A percentile compares a stretch with the other conserved stretches of the same genome.
phyloP scores from a whole-genome alignment of 345 rosid species.

The Eucalyptus victrix region DNA sequence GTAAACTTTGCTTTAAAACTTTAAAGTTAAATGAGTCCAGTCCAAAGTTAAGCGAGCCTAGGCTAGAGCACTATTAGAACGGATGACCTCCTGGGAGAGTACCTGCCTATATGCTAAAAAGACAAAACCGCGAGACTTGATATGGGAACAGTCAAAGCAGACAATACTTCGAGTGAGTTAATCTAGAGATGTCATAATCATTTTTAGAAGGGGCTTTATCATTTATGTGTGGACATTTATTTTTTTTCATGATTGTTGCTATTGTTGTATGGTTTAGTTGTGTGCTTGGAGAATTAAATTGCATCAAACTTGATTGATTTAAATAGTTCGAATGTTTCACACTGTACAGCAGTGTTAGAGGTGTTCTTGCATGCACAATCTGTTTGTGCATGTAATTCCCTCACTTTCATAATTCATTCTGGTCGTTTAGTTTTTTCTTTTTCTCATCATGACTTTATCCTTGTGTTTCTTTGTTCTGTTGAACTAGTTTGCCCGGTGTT shows the following conservation, averaged over 20 bases:
- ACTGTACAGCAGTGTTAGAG: not conserved
- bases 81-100: too few relatives aligned
- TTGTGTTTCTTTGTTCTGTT: not conserved
- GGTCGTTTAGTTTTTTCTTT: not conserved
- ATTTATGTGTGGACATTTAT: not conserved
- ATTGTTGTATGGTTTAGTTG: not conserved
- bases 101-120: too few relatives aligned
- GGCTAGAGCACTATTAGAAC: too few relatives aligned
- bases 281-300: not conserved
- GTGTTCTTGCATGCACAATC: not conserved
- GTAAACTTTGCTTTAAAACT: too few relatives aligned
- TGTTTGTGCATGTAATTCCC: not conserved
- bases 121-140: rapidly evolving
- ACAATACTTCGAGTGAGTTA: too few relatives aligned
- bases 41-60: too few relatives aligned
- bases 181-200: too few relatives aligned
- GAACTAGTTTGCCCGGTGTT: not conserved
- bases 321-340: not conserved
- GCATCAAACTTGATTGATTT: not conserved
- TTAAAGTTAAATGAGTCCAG: too few relatives aligned
- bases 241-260: not conserved
- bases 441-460: not conserved
- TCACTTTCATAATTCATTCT: not conserved
- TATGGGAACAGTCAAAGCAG: rapidly evolving
- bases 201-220: not conserved